These are phyloP conservation scores for Talaromyces funiculosus DNA, from an alignment of 2,329 filamentous ascomycete genomes.

Conservation along the genomic window DNA sequence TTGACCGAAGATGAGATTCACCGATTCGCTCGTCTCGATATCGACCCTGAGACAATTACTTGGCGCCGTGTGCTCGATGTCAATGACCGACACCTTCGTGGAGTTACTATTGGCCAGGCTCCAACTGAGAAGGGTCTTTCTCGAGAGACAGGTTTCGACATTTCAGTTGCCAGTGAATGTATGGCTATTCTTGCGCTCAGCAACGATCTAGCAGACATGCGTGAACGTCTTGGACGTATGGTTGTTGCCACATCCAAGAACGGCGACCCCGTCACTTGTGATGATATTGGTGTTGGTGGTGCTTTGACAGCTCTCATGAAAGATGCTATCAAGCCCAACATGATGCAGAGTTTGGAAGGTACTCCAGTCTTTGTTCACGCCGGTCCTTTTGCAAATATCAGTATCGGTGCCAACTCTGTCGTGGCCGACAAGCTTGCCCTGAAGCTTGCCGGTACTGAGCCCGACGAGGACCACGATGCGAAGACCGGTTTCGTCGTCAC, in stretches of 20 bases:
- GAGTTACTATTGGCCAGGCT: constrained; percentile 81
- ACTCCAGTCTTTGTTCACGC: constrained; percentile 97
- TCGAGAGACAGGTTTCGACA: constrained; percentile 90
- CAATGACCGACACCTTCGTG: constrained; percentile 88
- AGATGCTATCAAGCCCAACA: constrained; percentile 96
- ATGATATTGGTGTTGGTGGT: constrained; percentile 88
- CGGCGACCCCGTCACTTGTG: constrained; percentile 90
- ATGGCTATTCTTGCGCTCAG: constrained; percentile 97
- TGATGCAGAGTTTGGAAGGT: constrained; percentile 97
- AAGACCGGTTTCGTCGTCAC: constrained; percentile 93
- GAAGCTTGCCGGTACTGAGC: constrained; percentile 91
- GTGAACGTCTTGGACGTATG: constrained; percentile 90
- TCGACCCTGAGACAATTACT: constrained; percentile 94
- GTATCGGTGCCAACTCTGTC: constrained; percentile 92
- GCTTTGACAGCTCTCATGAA: constrained; percentile 93
- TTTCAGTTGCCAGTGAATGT: constrained; percentile 93
- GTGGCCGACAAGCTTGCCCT: constrained; percentile 91
- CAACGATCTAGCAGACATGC: constrained; percentile 80
- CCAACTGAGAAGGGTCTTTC: constrained; percentile 84
- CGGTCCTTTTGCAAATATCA: constrained; percentile 96
- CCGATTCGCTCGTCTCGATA: constrained; percentile 88
- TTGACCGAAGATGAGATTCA: constrained; percentile 83
- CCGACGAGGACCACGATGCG: constrained; percentile 74
- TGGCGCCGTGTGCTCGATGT: constrained; percentile 96
- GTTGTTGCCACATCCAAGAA: constrained; percentile 80